Percentiles rank a stretch among this genome's conserved stretches.
Evolutionary conservation across 371 early-diverging fungal species (phyloP).

Genomic region (Saksenaea vasiformis): DNA sequence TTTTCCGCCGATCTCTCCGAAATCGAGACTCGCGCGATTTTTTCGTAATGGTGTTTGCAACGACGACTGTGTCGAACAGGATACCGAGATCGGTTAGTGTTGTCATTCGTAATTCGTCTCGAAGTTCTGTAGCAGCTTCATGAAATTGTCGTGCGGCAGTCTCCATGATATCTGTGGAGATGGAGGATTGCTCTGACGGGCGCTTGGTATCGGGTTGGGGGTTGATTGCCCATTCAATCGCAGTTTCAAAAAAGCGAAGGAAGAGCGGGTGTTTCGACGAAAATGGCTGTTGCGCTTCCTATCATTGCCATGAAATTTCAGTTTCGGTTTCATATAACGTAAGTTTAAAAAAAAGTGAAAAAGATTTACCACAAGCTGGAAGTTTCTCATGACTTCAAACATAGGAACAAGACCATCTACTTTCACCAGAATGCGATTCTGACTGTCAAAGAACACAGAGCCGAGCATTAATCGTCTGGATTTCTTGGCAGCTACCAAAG

Average conservation of each 20-base stretch:
- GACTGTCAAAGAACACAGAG: conserved; percentile 36
- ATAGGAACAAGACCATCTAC: conserved; percentile 41
- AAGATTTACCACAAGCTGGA: background rate
- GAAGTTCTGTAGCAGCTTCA: conserved; percentile 30
- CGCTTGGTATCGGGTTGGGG: background rate
- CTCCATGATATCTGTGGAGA: conserved; percentile 12
- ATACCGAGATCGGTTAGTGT: conserved; percentile 30
- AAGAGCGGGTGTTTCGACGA: conserved; percentile 31
- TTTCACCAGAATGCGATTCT: conserved; percentile 42
- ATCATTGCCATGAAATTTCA: background rate
- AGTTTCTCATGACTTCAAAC: conserved; percentile 18
- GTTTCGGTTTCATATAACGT: background rate
- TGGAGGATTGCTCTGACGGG: conserved; percentile 20
- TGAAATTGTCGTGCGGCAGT: conserved; percentile 22
- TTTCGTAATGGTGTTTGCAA: conserved; percentile 25
- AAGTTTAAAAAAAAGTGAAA: no score
- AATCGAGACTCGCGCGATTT: conserved; percentile 11
- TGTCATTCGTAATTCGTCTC: conserved; percentile 22
- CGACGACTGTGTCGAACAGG: conserved; percentile 34
- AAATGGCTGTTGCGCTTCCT: conserved; percentile 5
- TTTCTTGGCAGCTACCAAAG: conserved; percentile 5
- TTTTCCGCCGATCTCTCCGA: conserved; percentile 7
- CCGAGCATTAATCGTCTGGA: conserved; percentile 31
- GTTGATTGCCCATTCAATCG: conserved; percentile 14
- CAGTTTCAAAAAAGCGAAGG: conserved; percentile 21